Conservation (phyloP, 116 monocot species). For the Cymodocea nodosa region DNA sequence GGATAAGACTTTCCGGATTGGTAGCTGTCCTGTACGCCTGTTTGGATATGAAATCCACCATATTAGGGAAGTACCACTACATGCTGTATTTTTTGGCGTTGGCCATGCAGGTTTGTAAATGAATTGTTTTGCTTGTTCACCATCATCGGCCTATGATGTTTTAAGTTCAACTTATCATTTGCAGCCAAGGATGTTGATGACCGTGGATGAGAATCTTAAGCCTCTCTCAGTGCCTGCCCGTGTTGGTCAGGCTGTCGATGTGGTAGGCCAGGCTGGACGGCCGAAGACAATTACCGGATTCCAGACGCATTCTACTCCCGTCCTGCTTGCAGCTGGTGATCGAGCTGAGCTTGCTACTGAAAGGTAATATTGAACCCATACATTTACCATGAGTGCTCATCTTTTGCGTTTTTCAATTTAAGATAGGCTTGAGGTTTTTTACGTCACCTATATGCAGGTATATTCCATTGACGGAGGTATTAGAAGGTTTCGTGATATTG, state of each 20-base stretch:
- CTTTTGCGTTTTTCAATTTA: neutral
- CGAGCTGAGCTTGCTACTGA: slow-evolving; percentile 96
- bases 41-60: slow-evolving; percentile 78
- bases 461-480: slow-evolving; percentile 57
- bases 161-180: too few species aligned
- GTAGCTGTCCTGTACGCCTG: slow-evolving; percentile 77
- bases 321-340: slow-evolving; percentile 89
- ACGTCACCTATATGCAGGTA: slow-evolving; percentile 42
- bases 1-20: slow-evolving; percentile 79
- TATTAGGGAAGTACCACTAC: slow-evolving; percentile 94
- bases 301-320: slow-evolving; percentile 95
- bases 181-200: slow-evolving; percentile 99
- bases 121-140: neutral
- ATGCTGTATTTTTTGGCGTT: slow-evolving; percentile 85
- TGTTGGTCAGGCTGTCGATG: slow-evolving; percentile 96
- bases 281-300: slow-evolving; percentile 97
- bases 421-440: neutral
- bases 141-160: neutral
- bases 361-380: slow-evolving; percentile 30
- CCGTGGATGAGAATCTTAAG: slow-evolving; percentile 90
- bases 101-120: slow-evolving; percentile 77
- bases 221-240: slow-evolving; percentile 75
- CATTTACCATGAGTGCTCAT: neutral
- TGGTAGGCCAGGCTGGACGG: slow-evolving; percentile 90
- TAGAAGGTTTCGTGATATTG: slow-evolving; percentile 95